These are phyloP conservation scores for Solanum corneliomulleri DNA, from an alignment of 257 asterid genomes.

Conservation along the genomic window DNA sequence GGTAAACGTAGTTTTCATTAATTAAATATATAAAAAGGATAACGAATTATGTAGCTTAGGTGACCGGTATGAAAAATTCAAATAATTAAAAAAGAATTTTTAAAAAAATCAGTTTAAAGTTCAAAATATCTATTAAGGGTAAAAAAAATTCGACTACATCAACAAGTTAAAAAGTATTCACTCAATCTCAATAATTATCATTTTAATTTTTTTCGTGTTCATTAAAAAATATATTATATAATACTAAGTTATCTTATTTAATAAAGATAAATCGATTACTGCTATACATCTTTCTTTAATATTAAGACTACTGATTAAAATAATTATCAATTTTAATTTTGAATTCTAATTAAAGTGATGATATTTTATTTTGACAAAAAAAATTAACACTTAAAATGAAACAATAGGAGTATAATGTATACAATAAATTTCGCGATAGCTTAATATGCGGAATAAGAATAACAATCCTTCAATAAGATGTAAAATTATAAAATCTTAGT, in stretches of 20 bases:
- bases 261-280: not conserved
- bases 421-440: not conserved
- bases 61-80: not conserved
- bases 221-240: no score
- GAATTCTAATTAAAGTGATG: not conserved
- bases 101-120: not conserved
- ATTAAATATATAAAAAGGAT: not conserved
- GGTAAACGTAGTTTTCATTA: not conserved
- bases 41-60: not conserved
- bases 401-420: not conserved
- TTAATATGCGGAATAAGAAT: not conserved
- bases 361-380: not conserved
- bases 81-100: not conserved
- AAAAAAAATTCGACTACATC: not conserved
- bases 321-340: not conserved
- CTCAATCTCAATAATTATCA: not conserved
- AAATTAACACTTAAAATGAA: not conserved
- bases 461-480: not conserved
- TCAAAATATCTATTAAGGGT: not conserved
- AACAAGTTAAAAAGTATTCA: no score
- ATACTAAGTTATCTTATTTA: not conserved
- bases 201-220: not conserved
- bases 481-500: not conserved
- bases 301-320: not conserved
- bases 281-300: not conserved